Evolutionary conservation across 805 yeast species (phyloP).

Genomic region (Barnettozyma siamensis): DNA sequence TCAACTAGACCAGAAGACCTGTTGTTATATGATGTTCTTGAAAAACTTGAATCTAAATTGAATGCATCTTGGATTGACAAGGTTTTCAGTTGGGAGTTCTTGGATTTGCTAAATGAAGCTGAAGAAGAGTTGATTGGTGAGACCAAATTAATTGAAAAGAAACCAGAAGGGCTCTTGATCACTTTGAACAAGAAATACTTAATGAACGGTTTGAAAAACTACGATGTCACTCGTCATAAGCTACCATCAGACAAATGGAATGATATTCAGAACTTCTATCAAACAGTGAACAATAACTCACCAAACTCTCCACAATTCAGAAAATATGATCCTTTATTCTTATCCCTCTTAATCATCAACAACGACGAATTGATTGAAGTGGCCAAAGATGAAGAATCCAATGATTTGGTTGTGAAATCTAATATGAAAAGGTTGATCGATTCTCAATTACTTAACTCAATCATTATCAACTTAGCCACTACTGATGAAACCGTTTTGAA

Average conservation of each 20-base stretch:
- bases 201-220: conserved; percentile 40
- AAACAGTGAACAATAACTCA: conserved; percentile 14
- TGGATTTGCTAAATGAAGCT: conserved; percentile 31
- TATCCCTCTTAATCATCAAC: conserved; percentile 54
- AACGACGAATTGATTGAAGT: conserved; percentile 54
- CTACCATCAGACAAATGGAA: conserved; percentile 29
- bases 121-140: conserved; percentile 45
- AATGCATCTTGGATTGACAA: conserved; percentile 59
- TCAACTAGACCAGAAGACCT: conserved; percentile 55
- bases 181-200: conserved; percentile 46
- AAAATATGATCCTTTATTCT: conserved; percentile 70
- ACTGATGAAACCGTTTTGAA: conserved; percentile 23
- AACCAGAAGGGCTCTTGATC: conserved; percentile 43
- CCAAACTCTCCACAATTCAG: conserved; percentile 22
- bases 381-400: conserved; percentile 26
- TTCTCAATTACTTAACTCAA: conserved; percentile 46
- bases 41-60: conserved; percentile 48
- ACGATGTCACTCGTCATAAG: conserved; percentile 23
- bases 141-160: conserved; percentile 40
- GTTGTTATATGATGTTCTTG: conserved; percentile 50
- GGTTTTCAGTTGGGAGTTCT: conserved; percentile 62
- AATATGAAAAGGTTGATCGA: conserved; percentile 55
- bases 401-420: conserved; percentile 28
- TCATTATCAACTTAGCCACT: conserved; percentile 42
- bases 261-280: conserved; percentile 27